These are phyloP conservation scores for Cryphonectria parasitica DNA, from an alignment of 2,329 filamentous ascomycete species.

Conservation along the genomic window DNA sequence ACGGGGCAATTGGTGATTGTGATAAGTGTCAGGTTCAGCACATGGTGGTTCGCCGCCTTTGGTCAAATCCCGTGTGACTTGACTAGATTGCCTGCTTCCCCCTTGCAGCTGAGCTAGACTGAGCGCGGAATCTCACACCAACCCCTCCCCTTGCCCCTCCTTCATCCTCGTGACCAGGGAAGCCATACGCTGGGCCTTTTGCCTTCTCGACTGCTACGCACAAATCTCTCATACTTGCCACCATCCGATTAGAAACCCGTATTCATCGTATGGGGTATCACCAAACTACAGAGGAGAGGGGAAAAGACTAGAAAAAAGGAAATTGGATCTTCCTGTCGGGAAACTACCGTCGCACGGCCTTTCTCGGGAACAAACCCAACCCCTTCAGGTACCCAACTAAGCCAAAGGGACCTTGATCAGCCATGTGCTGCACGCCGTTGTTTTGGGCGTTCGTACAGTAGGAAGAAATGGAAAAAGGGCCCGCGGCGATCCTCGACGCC, in stretches of 20 bases:
- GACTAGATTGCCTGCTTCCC: background rate
- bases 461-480: background rate
- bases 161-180: background rate
- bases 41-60: background rate
- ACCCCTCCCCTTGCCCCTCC: too few relatives aligned
- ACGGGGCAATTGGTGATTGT: too few relatives aligned
- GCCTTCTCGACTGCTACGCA: background rate
- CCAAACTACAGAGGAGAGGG: background rate
- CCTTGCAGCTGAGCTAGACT: background rate
- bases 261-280: background rate
- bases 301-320: background rate
- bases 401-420: too few relatives aligned
- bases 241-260: background rate
- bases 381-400: background rate
- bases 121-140: background rate
- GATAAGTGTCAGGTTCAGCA: background rate
- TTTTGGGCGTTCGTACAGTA: background rate
- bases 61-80: too few relatives aligned
- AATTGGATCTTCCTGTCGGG: background rate
- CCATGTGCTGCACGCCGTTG: slow-evolving; percentile 1
- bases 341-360: slow-evolving; percentile 5
- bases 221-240: background rate
- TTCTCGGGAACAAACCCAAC: background rate
- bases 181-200: too few relatives aligned
- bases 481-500: background rate